Conservation (phyloP, 2,329 filamentous ascomycete species). For the Claviceps spartinae region DNA sequence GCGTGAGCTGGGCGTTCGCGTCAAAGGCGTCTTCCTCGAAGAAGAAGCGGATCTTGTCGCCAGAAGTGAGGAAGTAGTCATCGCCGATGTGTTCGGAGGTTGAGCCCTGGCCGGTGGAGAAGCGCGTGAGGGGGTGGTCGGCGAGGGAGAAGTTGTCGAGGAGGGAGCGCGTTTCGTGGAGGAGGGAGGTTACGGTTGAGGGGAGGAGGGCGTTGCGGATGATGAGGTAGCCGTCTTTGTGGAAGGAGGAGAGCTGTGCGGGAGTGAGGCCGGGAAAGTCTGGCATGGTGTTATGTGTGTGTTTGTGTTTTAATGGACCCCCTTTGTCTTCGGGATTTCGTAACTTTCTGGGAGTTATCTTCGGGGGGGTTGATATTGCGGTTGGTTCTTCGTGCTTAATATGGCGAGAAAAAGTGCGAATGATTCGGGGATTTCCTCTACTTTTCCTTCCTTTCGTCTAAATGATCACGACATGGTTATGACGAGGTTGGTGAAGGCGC, state of each 20-base stretch:
- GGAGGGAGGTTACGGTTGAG: slow-evolving; percentile 51
- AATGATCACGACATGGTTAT: too few species aligned
- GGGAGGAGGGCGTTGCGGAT: slow-evolving; percentile 62
- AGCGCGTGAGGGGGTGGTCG: slow-evolving; percentile 83
- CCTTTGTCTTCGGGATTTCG: too few species aligned
- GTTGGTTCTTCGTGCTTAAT: too few species aligned
- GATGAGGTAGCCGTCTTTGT: slow-evolving; percentile 79
- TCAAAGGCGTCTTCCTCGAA: slow-evolving; percentile 91
- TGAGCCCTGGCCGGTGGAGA: slow-evolving; percentile 74
- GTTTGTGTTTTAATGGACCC: background rate
- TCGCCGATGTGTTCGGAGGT: slow-evolving; percentile 72
- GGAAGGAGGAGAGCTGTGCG: slow-evolving; percentile 58
- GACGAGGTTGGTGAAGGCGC: too few species aligned
- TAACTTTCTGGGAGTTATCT: too few species aligned
- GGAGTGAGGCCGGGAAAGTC: slow-evolving; percentile 45
- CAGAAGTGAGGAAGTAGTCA: slow-evolving; percentile 81
- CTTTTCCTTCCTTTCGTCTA: too few species aligned
- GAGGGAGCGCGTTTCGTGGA: slow-evolving; percentile 60
- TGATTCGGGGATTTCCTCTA: too few species aligned
- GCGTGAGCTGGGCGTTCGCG: slow-evolving; percentile 46
- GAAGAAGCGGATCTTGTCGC: slow-evolving; percentile 91
- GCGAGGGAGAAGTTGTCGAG: slow-evolving; percentile 65
- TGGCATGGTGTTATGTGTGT: background rate
- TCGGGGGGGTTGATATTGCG: too few species aligned
- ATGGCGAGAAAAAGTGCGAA: too few species aligned